Evolutionary conservation across 1,284 basidiomycete genomes (phyloP), one percentile per base, ranked within the genome.

Genomic region (Cryptococcus jaspeensis): DNA sequence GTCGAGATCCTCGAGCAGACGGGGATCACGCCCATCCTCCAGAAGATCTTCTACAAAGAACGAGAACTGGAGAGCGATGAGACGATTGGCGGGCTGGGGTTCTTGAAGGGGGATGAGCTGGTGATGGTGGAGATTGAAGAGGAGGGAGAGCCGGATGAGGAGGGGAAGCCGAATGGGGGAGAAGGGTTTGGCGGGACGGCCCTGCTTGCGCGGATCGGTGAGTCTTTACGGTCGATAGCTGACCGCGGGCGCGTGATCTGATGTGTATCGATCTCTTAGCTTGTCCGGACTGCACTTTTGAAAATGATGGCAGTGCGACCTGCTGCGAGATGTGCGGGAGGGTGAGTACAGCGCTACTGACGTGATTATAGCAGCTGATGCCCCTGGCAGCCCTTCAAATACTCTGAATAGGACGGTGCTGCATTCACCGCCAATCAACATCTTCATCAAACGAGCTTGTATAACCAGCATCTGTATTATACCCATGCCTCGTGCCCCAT

Each of bases 161-260:
- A 61, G 43, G 52, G 40, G 48, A 54, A 55, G 23, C 32, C 15
- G 37, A 25, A 36, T 55, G 16, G 58, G 13, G 38, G 55, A 0
- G 70, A 70, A 51, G 71, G 73, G 16, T 74, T 75, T 55, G 69
- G 71, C 1, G 74, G 72, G 1, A 72, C 73, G 13, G 71, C 67
- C 1, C 55, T 75, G 18, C 51, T 65, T 1, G 59, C 61, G 8
- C 48, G 67, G 15, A 60, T 62, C 9, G 59, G 68, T 70, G 50
- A 62, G 67, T 59, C 1, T 15, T n/a, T 38, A 43, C 32, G 11
- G 28, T n/a, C n/a, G n/a, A n/a, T 16, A 50, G 5, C 5, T 50
- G 53, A 16, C 41, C 9, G 25, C 12, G 0, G 11, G 13, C 25
- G 9, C 28, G 4, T 9, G 9, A 32, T 32, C 28, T 32, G 5